Base-by-base conservation (phyloP, 1,139 yeast genomes). In the Protomyces lactucae-debilis region DNA sequence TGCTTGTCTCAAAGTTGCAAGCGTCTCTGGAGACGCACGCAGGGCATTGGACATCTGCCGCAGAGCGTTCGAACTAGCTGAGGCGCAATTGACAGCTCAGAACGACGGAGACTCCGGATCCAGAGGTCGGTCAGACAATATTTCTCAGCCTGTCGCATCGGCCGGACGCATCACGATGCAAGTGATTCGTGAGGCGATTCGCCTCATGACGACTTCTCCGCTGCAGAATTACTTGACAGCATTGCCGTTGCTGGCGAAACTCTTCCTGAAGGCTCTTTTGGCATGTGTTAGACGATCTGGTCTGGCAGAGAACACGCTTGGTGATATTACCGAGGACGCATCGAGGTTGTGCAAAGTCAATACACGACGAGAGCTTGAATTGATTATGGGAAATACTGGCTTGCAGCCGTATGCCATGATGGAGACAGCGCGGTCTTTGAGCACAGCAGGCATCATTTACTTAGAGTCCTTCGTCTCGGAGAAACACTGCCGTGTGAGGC, bases 11-110 rank as follows among this genome's bases (percentile, higher is more conserved):
- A 91, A 91, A 74, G 95, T 93, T 53, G 97, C 98, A 6, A 86
- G 95, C 76, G 97, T 93, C 3, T 88, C 95, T 74, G 99, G 99
- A 65, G 99, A 93, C 78, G 99, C 98, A 1, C 80, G 99, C 71
- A 80, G 98, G 69, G 98, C 97, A 0, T 78, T 95, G 65, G 88
- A 88, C 66, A 88, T 93, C 16, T 88, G 97, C 72, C 82, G 95
- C 54, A 78, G 98, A 67, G 97, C 98, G 0, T 88, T 92, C 6
- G 97, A 91, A 73, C 79, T 92, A 48, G 97, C 97, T 0, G 95
- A 88, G 71, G 61, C 65, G n/a, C 57, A 51, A 21, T 52, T 59
- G 32, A 35, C 10, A 21, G 12, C 61, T 4, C 14, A 25, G 6
- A 5, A 53, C 2, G 10, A 21, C 37, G 8, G 8, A 40, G 37